Evolutionary conservation across 1,284 basidiomycete species (phyloP).

Genomic region (Bondarzewia mesenterica): DNA sequence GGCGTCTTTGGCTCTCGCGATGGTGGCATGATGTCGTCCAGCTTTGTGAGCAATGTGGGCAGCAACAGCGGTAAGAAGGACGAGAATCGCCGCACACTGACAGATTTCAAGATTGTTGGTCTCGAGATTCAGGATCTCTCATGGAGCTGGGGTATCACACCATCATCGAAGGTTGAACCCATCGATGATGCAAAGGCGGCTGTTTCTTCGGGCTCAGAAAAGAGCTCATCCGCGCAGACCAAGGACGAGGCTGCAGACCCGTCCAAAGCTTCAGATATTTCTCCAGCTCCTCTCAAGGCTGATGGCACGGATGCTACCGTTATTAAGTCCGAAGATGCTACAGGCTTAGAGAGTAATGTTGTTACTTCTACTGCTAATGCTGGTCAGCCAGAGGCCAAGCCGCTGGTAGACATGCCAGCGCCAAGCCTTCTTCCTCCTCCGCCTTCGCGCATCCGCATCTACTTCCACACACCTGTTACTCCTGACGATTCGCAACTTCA

Average conservation of each 20-base stretch:
- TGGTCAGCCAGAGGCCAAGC: constrained; percentile 3
- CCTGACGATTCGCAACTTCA: constrained; percentile 70
- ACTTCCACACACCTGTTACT: constrained; percentile 79
- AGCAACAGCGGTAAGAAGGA: constrained; percentile 61
- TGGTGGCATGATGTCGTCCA: constrained; percentile 30
- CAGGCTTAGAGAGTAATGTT: constrained; percentile 4
- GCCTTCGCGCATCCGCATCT: constrained; percentile 74
- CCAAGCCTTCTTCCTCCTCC: constrained; percentile 33
- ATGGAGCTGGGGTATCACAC: constrained; percentile 64
- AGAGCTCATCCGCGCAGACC: constrained; percentile 14
- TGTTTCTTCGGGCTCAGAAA: constrained; percentile 1
- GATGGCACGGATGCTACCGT: constrained; percentile 23
- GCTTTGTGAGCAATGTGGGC: constrained; percentile 22
- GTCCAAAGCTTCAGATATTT: background rate
- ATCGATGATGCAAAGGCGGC: background rate
- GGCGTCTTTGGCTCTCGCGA: constrained; percentile 35
- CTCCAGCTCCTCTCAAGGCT: constrained; percentile 1
- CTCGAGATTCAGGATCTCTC: constrained; percentile 68
- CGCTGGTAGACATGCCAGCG: constrained; percentile 11
- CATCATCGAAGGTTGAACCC: constrained; percentile 11
- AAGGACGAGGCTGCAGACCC: constrained; percentile 25
- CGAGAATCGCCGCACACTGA: constrained; percentile 79
- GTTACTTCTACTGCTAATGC: background rate
- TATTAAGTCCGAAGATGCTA: constrained; percentile 20
- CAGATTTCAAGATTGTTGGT: constrained; percentile 93